Percentiles rank a stretch among this genome's conserved stretches.
Evolutionary conservation across 495 filamentous ascomycete genomes (phyloP).

Genomic region (Xylaria nigripes): DNA sequence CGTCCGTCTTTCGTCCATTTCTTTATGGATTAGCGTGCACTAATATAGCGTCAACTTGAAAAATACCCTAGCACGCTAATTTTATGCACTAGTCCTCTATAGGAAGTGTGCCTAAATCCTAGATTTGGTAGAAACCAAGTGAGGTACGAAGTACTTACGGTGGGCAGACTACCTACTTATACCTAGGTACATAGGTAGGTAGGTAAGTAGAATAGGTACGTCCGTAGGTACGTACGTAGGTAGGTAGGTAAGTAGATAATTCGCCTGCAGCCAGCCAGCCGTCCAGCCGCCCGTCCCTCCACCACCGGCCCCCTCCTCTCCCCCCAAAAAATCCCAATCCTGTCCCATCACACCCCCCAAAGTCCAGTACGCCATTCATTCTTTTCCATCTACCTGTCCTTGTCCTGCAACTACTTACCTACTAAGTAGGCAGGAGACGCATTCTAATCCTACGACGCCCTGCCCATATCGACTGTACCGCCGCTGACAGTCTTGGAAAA

Average conservation of each 20-base stretch:
- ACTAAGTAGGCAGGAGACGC: constrained; percentile 1
- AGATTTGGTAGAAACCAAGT: too few species aligned
- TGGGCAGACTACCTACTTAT: too few species aligned
- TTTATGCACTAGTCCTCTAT: too few species aligned
- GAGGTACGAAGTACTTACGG: too few species aligned
- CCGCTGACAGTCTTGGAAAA: not conserved
- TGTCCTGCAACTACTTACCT: not conserved
- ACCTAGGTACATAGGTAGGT: too few species aligned
- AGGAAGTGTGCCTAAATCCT: too few species aligned
- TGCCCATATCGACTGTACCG: not conserved
- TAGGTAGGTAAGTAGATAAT: not conserved
- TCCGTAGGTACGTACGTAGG: not conserved
- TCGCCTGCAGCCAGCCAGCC: constrained; percentile 3
- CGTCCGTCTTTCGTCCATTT: too few species aligned
- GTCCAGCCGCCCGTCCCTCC: constrained; percentile 7
- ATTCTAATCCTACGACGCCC: not conserved
- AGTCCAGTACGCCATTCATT: not conserved
- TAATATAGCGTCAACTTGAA: too few species aligned
- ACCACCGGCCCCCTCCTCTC: not conserved
- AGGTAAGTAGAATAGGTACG: too few species aligned
- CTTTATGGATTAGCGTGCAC: too few species aligned
- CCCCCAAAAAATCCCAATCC: constrained; percentile 9
- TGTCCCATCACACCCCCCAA: constrained; percentile 6
- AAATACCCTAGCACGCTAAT: too few species aligned
- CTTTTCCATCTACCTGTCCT: not conserved